Evolutionary conservation across 305 asterid species (phyloP).

Genomic region (Solanum hybrid): DNA sequence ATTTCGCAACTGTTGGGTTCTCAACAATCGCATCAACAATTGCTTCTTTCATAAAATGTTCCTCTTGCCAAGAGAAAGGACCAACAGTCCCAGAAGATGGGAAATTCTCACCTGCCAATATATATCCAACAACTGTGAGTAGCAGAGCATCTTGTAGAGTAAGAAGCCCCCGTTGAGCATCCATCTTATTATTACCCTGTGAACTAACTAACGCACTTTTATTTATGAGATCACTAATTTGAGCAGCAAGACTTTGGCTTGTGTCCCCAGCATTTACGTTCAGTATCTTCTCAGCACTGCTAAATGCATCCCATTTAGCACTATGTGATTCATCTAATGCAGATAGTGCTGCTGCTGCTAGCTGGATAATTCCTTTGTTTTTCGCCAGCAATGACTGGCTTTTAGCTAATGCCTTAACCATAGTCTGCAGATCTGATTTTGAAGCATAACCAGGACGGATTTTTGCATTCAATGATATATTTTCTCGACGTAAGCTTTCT

Average conservation of each 20-base stretch:
- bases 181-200: conserved; percentile 21
- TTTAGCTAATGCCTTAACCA: conserved; percentile 61
- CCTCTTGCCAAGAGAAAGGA: conserved; percentile 99
- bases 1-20: conserved; percentile 47
- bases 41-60: conserved; percentile 95
- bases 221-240: conserved; percentile 74
- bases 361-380: conserved; percentile 82
- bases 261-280: conserved; percentile 87
- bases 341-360: conserved; percentile 60
- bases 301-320: conserved; percentile 82
- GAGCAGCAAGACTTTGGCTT: conserved; percentile 96
- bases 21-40: conserved; percentile 83
- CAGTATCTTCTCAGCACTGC: conserved; percentile 85
- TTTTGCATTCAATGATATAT: conserved; percentile 39
- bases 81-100: conserved; percentile 87
- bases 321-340: conserved; percentile 56
- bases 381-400: conserved; percentile 46
- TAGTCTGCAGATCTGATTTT: conserved; percentile 51
- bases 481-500: conserved; percentile 72
- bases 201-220: conserved; percentile 59
- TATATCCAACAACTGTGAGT: conserved; percentile 60
- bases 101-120: conserved; percentile 90
- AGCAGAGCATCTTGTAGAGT: conserved; percentile 76
- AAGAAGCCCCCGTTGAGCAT: conserved; percentile 49
- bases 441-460: conserved; percentile 63